These are phyloP conservation scores for Venturia aucupariae DNA, from an alignment of 2,329 filamentous ascomycete species.

Conservation along the genomic window DNA sequence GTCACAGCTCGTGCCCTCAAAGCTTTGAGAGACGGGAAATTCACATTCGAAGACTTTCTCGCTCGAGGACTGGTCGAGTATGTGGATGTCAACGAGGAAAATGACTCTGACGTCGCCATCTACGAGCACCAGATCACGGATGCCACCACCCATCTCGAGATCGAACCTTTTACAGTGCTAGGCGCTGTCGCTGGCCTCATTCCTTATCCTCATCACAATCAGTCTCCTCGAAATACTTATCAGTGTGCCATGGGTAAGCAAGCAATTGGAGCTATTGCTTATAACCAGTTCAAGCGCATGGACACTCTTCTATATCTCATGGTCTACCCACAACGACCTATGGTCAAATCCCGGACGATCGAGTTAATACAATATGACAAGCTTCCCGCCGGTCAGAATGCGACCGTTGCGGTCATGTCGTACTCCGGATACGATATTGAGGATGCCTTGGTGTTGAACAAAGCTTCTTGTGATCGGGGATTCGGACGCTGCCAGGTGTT, in stretches of 20 bases:
- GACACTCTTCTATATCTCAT: constrained; percentile 93
- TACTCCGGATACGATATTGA: constrained; percentile 99
- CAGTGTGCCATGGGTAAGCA: constrained; percentile 99
- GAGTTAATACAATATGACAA: constrained; percentile 96
- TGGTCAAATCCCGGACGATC: constrained; percentile 96
- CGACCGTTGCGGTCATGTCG: constrained; percentile 97
- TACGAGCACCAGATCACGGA: constrained; percentile 77
- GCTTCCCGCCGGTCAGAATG: constrained; percentile 91
- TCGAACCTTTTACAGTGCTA: constrained; percentile 94
- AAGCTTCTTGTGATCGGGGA: constrained; percentile 86
- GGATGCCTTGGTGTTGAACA: constrained; percentile 93
- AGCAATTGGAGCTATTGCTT: constrained; percentile 95
- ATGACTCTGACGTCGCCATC: constrained; percentile 86
- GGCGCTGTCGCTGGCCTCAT: constrained; percentile 94
- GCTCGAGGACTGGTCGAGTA: constrained; percentile 89
- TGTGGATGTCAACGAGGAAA: constrained; percentile 95
- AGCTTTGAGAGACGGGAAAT: constrained; percentile 70
- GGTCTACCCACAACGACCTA: constrained; percentile 93
- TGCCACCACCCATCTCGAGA: constrained; percentile 87
- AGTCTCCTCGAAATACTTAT: constrained; percentile 96
- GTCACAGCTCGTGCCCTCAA: constrained; percentile 71
- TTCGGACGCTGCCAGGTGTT: constrained; percentile 98
- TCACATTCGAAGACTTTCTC: constrained; percentile 90
- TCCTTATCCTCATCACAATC: constrained; percentile 97
- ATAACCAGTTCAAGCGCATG: constrained; percentile 95